Percentiles rank a stretch among this genome's conserved stretches.
These are phyloP conservation scores for Boletus pseudopeckii DNA, from an alignment of 768 basidiomycete genomes.

Conservation along the genomic window DNA sequence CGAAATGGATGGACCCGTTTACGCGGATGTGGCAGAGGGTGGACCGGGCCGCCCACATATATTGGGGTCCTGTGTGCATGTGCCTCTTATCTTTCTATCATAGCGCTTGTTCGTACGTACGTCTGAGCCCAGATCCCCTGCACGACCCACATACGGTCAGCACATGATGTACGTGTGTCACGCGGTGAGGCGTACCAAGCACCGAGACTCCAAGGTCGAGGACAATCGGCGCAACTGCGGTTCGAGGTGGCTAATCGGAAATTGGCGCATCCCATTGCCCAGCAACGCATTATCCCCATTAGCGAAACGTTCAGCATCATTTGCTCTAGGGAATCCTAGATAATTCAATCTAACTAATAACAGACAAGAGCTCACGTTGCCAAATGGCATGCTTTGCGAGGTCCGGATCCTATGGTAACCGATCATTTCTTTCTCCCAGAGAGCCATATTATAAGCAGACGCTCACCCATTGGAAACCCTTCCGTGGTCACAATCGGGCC, in stretches of 20 bases:
- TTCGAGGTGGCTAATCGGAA: neutral
- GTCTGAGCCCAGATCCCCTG: slow-evolving; percentile 4
- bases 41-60: slow-evolving; percentile 4
- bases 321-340: neutral
- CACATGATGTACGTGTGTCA: slow-evolving; percentile 10
- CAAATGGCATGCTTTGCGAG: neutral
- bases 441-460: neutral
- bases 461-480: neutral
- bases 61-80: slow-evolving; percentile 18
- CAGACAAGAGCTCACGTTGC: neutral
- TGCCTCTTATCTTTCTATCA: slow-evolving; percentile 13
- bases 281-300: neutral
- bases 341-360: neutral
- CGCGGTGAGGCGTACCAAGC: neutral
- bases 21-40: slow-evolving; percentile 16
- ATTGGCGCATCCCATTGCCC: neutral
- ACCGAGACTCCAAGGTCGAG: neutral
- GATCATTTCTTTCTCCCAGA: slow-evolving; percentile 1
- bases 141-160: slow-evolving; percentile 1
- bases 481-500: neutral
- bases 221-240: neutral
- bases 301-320: neutral
- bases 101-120: slow-evolving; percentile 15
- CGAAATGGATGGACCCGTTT: neutral
- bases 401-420: slow-evolving; percentile 1